These are phyloP conservation scores for Pichia eremophila DNA, from an alignment of 805 yeast species.

Conservation along the genomic window DNA sequence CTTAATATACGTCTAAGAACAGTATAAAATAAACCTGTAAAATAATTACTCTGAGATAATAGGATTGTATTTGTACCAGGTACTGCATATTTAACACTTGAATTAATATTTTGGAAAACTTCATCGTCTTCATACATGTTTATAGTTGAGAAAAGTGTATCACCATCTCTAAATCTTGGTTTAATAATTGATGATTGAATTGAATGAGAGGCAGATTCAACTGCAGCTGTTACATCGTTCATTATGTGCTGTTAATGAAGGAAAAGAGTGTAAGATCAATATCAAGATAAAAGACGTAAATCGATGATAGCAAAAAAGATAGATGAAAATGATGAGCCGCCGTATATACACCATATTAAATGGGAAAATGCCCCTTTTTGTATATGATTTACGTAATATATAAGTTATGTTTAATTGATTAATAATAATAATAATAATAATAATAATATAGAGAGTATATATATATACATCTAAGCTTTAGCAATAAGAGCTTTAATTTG, in stretches of 20 bases:
- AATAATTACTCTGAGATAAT: constrained; percentile 9
- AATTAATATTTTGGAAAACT: neutral
- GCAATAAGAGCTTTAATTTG: constrained; percentile 8
- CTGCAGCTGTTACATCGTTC: neutral
- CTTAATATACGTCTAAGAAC: constrained; percentile 11
- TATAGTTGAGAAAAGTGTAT: constrained; percentile 15
- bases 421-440: too few species aligned
- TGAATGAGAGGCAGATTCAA: constrained; percentile 11
- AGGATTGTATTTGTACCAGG: constrained; percentile 18
- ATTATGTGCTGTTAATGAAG: too few species aligned
- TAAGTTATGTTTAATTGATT: too few species aligned
- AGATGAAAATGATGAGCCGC: too few species aligned
- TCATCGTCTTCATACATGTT: constrained; percentile 16
- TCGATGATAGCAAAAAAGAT: too few species aligned
- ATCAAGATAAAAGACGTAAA: too few species aligned
- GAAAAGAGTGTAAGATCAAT: neutral
- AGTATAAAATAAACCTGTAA: constrained; percentile 10
- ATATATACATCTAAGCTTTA: too few species aligned
- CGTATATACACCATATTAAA: too few species aligned
- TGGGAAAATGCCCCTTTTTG: too few species aligned
- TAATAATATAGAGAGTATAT: too few species aligned
- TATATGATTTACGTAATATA: too few species aligned
- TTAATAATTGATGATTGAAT: constrained; percentile 22
- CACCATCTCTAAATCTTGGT: constrained; percentile 18
- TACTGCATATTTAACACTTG: constrained; percentile 2